Base-by-base conservation (phyloP, 768 basidiomycete species). In the Pholiota microspora region DNA sequence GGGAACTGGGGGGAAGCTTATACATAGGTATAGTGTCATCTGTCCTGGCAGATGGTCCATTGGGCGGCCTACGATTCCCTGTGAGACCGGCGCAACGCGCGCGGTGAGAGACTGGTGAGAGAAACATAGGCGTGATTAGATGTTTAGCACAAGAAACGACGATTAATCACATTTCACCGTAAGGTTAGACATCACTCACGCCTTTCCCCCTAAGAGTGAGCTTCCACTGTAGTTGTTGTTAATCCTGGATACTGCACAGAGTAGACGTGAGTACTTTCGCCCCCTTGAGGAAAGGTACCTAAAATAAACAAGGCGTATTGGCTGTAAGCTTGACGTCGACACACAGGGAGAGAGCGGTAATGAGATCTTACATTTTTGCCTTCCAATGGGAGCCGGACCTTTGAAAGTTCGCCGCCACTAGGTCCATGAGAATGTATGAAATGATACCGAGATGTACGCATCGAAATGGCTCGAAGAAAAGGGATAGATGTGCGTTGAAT, bases 1-100 rank as follows among this genome's bases (percentile, higher is more conserved):
- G 58, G 45, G 55, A 60, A 56, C 56, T 61, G 32, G 48, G 52
- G 45, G 44, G 13, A 23, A 9, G 2, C 23, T 6, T 31, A 42
- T 23, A 18, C 21, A 42, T 36, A 36, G 35, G 40, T 21, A 23
- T 16, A 10, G 38, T 40, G 16, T 42, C 40, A 42, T 42, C 40
- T 42, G 40, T 42, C 40, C 21, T 42, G 40, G 40, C 40, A 42
- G 40, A 21, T 42, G 40, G 40, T 42, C 16, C 40, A 42, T 42
- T 42, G 40, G 40, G 23, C 12, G 23, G 21, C 40, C 9, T 42
- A 10, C 18, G 18, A 42, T n/a, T 16, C 40, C 35, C 40, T 42
- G 40, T 42, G 40, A 42, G 40, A 42, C 21, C 40, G 40, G 40
- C 10, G 8, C 21, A 21, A 23, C 18, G 29, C 29, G 12, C 29